A percentile compares a stretch with the other conserved stretches of the same genome.
These are phyloP conservation scores for Dalbergia cultrata DNA, from an alignment of 306 rosid genomes.

Conservation along the genomic window DNA sequence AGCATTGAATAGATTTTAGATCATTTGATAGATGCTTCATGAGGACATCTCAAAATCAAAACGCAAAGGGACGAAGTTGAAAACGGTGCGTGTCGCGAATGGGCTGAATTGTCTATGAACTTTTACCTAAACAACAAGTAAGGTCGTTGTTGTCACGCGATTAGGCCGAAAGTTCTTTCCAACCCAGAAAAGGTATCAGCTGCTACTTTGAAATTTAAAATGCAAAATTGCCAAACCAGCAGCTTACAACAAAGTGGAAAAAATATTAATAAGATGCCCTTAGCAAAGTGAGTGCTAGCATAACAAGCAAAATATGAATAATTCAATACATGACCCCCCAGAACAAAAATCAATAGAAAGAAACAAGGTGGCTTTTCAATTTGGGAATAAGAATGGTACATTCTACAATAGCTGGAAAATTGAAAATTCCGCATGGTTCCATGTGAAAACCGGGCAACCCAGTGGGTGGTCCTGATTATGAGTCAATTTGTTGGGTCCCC, in stretches of 20 bases:
- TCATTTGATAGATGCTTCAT: neutral
- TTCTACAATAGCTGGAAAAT: slow-evolving; percentile 39
- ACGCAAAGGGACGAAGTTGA: slow-evolving; percentile 41
- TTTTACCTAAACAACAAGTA: slow-evolving; percentile 72
- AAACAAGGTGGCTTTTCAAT: slow-evolving; percentile 26
- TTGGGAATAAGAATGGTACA: slow-evolving; percentile 22
- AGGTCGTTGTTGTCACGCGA: slow-evolving; percentile 75
- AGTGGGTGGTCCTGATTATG: slow-evolving; percentile 45
- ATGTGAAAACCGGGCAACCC: slow-evolving; percentile 47
- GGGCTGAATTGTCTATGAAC: slow-evolving; percentile 41
- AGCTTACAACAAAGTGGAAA: neutral
- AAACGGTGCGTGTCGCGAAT: slow-evolving; percentile 50
- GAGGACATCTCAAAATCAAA: slow-evolving; percentile 37
- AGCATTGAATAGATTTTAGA: neutral
- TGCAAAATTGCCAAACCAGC: slow-evolving; percentile 30
- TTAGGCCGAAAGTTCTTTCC: slow-evolving; percentile 56
- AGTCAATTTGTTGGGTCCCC: slow-evolving; percentile 54
- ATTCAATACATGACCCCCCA: neutral
- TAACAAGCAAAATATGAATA: slow-evolving; percentile 40
- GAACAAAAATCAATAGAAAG: neutral
- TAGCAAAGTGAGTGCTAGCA: neutral
- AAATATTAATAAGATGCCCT: neutral
- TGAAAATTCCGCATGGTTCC: slow-evolving; percentile 43
- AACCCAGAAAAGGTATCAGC: slow-evolving; percentile 20
- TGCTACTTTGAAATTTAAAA: slow-evolving; percentile 36